Evolutionary conservation across 352 stramenopile species (phyloP).

Genomic region (Blastocystis sp.): DNA sequence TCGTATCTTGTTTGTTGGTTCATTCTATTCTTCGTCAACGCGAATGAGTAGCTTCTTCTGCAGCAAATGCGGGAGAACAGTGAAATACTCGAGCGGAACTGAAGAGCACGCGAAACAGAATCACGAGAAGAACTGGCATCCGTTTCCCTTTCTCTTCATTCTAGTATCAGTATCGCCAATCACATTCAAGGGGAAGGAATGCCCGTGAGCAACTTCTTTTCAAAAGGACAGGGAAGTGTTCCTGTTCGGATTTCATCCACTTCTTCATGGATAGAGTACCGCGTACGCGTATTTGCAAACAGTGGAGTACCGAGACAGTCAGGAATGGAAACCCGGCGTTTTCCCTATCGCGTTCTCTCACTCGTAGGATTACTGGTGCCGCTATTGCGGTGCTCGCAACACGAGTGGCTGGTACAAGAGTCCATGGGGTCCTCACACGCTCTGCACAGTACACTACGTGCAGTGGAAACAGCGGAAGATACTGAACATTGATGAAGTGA

Average conservation of each 20-base stretch:
- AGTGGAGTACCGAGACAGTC: neutral
- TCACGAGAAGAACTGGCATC: neutral
- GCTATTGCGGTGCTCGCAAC: conserved; percentile 72
- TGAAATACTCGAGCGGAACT: neutral
- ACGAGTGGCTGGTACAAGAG: conserved; percentile 72
- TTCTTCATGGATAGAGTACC: neutral
- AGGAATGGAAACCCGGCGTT: neutral
- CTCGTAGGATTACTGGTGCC: conserved; percentile 70
- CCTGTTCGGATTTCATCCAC: neutral
- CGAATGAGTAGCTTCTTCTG: neutral
- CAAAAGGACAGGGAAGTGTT: neutral
- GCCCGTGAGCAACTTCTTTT: neutral
- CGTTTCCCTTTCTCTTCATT: neutral
- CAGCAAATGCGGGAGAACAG: neutral
- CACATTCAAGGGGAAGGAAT: neutral
- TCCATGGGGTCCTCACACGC: conserved; percentile 72
- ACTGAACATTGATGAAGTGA: conserved; percentile 56
- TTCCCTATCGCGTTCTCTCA: neutral
- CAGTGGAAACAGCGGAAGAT: conserved; percentile 74
- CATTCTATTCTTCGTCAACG: neutral
- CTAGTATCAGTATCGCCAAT: neutral
- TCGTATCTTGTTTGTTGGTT: neutral
- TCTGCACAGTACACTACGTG: conserved; percentile 75
- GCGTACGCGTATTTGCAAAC: neutral
- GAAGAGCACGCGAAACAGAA: neutral